Evolutionary conservation across 805 yeast genomes (phyloP), one percentile per base, ranked within the genome.

Genomic region (Candida broadrunensis): DNA sequence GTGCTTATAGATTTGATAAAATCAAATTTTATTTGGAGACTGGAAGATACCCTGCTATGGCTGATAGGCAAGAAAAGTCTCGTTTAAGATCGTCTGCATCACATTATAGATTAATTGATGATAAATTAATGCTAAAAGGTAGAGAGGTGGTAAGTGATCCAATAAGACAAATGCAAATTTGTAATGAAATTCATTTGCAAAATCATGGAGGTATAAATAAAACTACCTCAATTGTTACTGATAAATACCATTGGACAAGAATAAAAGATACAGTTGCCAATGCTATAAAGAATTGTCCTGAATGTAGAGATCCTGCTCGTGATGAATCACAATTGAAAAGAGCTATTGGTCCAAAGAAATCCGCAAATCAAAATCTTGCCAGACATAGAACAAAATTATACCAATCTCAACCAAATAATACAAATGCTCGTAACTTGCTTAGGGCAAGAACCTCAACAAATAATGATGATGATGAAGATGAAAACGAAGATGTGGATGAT

Each of bases 201-300:
- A 77, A 74, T 34, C 99, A 91, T 57, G 83, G 83, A 11, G 98
- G 98, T 9, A 88, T 91, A 47, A 91, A 91, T 64, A 87, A 83
- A 54, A 83, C 95, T 2, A 89, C 97, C 0, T 67, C 91, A 0
- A 65, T 76, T 14, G 78, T 93, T 14, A 78, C 90, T 1, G 93
- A 85, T 46, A 77, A 78, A 50, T 91, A 85, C 51, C 95, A 88
- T 60, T 91, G 98, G 97, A 78, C 88, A 1, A 77, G 95, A 38
- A 85, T 91, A 47, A 90, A 93, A 61, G 88, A 80, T 42, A 88
- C 96, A 0, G 97, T 87, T 1, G 81, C 85, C 1, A 78, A 80
- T 23, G 91, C 88, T 1, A 81, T 90, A 39, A 72, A 83, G 40
- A 77, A 80, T 44, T 93, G 98, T 59, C 69, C 73, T 2, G 83